Evolutionary conservation across 495 filamentous ascomycete species (phyloP), one percentile per base, ranked within the genome.

Genomic region (Haplographium delicatum): DNA sequence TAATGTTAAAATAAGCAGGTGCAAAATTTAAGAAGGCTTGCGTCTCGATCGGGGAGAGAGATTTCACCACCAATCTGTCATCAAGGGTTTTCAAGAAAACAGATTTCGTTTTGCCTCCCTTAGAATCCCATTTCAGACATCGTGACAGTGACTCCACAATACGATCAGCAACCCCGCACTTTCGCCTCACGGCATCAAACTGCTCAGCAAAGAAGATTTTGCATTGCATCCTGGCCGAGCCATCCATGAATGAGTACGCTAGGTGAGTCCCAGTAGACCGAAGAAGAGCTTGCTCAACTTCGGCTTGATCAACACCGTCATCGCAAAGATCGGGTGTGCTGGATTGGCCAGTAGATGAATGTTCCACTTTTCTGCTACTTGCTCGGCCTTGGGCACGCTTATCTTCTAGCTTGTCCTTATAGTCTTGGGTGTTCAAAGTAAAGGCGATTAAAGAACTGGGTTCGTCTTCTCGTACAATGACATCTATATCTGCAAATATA

Each of bases 141-240:
- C 94, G 82, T 23, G 91, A 96, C 18, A 99, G 68, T 4, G 90
- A 95, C 64, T 99, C 93, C 26, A 96, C 84, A 51, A 97, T 95
- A 24, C 93, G 88, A 62, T 96, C 89, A 8, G 87, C 81, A 15
- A 95, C 88, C 8, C 91, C 93, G 54, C 90, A 96, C 64, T 96
- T 94, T 44, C 86, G 80, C 20, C 94, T 83, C 3, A 99, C 72
- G 0, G 93, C 93, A 65, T 99, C 94, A 54, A 99, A 99, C 59
- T 96, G 91, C 64, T 97, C 91, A 1, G 91, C 93, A 61, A 89
- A 97, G 65, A 97, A 96, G 35, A 99, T 88, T 64, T 97, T 97
- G 73, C 94, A 96, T 25, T 89, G 83, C 83, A 96, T 96, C 61
- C 85, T 89, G 3, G 91, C 91, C 6, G 86, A 80, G 5, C 91